Evolutionary conservation across 306 rosid genomes (phyloP).

Genomic region (Hippophae gyantsensis): DNA sequence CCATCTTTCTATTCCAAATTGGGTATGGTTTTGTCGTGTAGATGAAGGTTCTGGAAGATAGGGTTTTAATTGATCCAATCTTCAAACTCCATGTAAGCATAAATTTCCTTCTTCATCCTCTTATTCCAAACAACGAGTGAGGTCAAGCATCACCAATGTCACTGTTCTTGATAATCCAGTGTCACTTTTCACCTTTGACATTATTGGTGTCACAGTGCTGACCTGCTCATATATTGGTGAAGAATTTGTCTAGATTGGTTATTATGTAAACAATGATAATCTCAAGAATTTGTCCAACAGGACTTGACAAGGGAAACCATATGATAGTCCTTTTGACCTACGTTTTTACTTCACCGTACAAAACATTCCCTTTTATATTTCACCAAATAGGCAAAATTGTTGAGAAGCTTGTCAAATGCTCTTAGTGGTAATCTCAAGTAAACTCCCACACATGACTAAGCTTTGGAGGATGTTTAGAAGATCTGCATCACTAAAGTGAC

Average conservation of each 20-base stretch:
- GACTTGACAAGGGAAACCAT: neutral
- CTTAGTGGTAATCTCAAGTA: neutral
- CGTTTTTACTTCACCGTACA: conserved; percentile 4
- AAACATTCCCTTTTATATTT: neutral
- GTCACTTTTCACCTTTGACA: conserved; percentile 51
- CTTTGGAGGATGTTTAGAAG: neutral
- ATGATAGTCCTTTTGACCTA: neutral
- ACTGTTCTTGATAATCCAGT: conserved; percentile 56
- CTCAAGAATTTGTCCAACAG: no score
- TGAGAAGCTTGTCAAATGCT: neutral
- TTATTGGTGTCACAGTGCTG: conserved; percentile 59
- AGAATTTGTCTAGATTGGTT: conserved; percentile 58
- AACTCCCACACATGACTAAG: neutral
- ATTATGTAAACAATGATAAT: conserved; percentile 54
- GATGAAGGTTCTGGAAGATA: no score
- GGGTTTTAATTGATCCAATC: no score
- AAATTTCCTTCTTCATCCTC: no score
- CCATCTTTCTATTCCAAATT: no score
- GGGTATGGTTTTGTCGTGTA: no score
- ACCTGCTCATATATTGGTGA: conserved; percentile 69
- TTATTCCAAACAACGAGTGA: no score
- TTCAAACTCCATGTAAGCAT: no score
- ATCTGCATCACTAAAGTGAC: neutral
- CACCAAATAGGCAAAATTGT: neutral
- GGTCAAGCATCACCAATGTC: no score